Base-by-base conservation (phyloP, 208 protist species). In the Leptomonas seymouri region DNA sequence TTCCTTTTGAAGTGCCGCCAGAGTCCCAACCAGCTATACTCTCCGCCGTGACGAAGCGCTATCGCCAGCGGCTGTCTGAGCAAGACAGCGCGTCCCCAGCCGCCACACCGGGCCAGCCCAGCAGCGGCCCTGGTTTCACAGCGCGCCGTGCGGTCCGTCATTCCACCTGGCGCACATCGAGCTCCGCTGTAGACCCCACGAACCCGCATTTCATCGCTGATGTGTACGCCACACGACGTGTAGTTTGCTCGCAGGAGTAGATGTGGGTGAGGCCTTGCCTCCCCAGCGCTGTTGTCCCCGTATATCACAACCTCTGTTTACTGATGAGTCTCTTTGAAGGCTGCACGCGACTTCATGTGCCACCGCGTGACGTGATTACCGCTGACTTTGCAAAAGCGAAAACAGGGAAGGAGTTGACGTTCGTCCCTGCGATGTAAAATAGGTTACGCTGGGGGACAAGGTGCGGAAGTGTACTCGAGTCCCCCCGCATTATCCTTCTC, bases 141-240 rank as follows among this genome's bases (percentile, higher is more conserved):
- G 20, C 57, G 39, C 60, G 54, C 8, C 41, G 36, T 0, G 23
- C 49, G 12, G 28, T 20, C 1, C 36, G 51, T 5, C 41, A 28
- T 60, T 65, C 75, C n/a, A 30, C 55, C 25, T 65, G 59, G 54
- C 23, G 71, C 14, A 41, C 64, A 30, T 48, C 53, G 12, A 36
- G 27, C 34, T 74, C 71, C 20, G 28, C 34, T 0, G 67, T 74
- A 12, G 79, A 84, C 48, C 58, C 53, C 20, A 69, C 73, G n/a
- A 76, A 80, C 25, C 79, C 74, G n/a, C 74, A 66, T 27, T 84
- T 84, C 45, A 51, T 57, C 2, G 79, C 74, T 0, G 74, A 84
- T 62, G 54, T 64, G 18, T 84, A 80, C 70, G 58, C 77, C 11
- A 66, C 67, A 6, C 50, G 67, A 8, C 60, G 31, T 8, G 60